Percentiles rank a stretch among this genome's conserved stretches.
Evolutionary conservation across 345 rosid species (phyloP).

Genomic region (Acer negundo): DNA sequence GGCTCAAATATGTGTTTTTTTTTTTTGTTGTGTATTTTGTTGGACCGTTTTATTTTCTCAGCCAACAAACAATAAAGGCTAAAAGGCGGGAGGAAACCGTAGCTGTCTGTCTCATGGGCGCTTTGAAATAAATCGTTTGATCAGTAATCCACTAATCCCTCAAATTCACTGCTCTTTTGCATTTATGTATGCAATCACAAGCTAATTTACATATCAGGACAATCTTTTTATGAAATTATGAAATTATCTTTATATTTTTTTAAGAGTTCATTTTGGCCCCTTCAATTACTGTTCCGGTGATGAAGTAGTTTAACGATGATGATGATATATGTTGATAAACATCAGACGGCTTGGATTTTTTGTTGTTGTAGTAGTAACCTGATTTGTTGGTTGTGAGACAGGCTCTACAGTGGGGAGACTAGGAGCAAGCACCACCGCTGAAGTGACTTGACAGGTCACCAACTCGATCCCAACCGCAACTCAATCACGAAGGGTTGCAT

Average conservation of each 20-base stretch:
- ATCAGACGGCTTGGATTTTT: constrained; percentile 22
- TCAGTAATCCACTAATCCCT: constrained; percentile 22
- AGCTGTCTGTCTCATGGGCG: constrained; percentile 54
- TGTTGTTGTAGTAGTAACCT: neutral
- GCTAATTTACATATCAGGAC: too few relatives aligned
- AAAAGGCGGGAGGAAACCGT: constrained; percentile 51
- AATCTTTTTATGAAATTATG: too few relatives aligned
- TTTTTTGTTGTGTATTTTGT: too few relatives aligned
- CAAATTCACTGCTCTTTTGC: neutral
- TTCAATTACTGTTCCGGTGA: too few relatives aligned
- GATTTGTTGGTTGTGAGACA: constrained; percentile 24
- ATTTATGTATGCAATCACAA: neutral
- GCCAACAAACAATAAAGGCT: constrained; percentile 39
- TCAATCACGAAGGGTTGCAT: constrained; percentile 10
- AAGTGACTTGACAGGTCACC: constrained; percentile 18
- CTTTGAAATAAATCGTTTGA: constrained; percentile 44
- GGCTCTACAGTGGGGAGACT: constrained; percentile 93
- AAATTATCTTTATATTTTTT: too few relatives aligned
- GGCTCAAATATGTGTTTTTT: constrained; percentile 4
- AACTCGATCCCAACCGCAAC: neutral
- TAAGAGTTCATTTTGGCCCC: too few relatives aligned
- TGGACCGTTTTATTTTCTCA: constrained; percentile 33
- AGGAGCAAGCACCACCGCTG: constrained; percentile 74
- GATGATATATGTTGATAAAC: too few relatives aligned
- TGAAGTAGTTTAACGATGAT: too few relatives aligned